These are phyloP conservation scores for Ceratobasidium sp. DNA, from an alignment of 1,284 basidiomycete species.

Conservation along the genomic window DNA sequence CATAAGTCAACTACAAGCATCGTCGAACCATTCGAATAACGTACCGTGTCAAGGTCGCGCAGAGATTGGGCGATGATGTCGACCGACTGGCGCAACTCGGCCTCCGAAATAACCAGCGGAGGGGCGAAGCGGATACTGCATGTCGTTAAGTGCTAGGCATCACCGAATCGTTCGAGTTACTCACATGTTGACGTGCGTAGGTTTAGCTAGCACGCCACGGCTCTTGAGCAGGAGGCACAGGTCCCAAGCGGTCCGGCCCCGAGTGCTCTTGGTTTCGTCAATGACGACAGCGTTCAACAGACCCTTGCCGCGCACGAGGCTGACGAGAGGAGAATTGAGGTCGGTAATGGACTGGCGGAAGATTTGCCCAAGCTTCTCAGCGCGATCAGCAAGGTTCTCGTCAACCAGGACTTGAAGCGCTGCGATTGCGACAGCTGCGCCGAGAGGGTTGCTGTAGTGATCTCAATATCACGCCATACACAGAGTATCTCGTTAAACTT, in stretches of 20 bases:
- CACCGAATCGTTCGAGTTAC: constrained; percentile 46
- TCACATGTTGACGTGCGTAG: constrained; percentile 93
- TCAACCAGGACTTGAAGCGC: constrained; percentile 88
- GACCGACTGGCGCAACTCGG: constrained; percentile 78
- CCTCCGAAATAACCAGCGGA: constrained; percentile 89
- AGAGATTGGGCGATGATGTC: constrained; percentile 79
- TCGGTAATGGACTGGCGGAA: constrained; percentile 75
- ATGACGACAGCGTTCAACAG: constrained; percentile 95
- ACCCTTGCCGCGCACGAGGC: constrained; percentile 82
- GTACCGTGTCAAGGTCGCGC: constrained; percentile 79
- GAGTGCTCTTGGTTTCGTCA: constrained; percentile 77
- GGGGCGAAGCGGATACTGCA: constrained; percentile 92
- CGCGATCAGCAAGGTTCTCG: constrained; percentile 83
- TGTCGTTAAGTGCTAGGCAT: constrained; percentile 22
- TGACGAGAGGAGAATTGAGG: constrained; percentile 73
- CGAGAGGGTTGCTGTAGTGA: constrained; percentile 81
- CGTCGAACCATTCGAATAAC: constrained; percentile 58
- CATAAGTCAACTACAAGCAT: constrained; percentile 54
- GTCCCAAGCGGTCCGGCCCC: constrained; percentile 91
- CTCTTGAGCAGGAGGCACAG: constrained; percentile 92
- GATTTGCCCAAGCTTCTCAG: constrained; percentile 76
- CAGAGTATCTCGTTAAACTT: constrained; percentile 45
- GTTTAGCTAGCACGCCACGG: constrained; percentile 91
- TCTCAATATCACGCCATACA: constrained; percentile 5
- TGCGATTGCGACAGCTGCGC: constrained; percentile 91